These are phyloP conservation scores for Podila epicladia DNA, from an alignment of 192 early-diverging fungal genomes.

Conservation along the genomic window DNA sequence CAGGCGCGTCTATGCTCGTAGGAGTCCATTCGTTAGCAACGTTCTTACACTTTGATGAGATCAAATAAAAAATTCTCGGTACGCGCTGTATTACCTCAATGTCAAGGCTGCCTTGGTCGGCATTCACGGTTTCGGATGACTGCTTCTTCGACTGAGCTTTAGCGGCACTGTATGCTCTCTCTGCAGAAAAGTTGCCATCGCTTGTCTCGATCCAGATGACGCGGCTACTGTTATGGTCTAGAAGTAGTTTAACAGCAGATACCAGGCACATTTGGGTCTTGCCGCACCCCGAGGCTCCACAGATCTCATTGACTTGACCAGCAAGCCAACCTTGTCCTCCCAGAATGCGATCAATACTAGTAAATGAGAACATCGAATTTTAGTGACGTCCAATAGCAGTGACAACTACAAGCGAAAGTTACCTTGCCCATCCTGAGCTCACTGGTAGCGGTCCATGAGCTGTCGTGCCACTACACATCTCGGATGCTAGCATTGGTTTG, in stretches of 20 bases:
- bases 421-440: conserved; percentile 27
- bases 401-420: not conserved
- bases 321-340: conserved; percentile 20
- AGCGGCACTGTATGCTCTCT: conserved; percentile 8
- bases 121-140: not conserved
- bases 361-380: not conserved
- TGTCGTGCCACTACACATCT: not conserved
- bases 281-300: conserved; percentile 13
- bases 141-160: not conserved
- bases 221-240: not conserved
- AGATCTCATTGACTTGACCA: conserved; percentile 40
- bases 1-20: not conserved
- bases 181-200: conserved; percentile 27
- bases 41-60: not conserved
- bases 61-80: not conserved
- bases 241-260: conserved; percentile 9
- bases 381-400: not conserved
- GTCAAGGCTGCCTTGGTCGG: not conserved
- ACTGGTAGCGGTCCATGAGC: not conserved
- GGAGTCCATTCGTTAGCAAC: no score
- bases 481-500: conserved; percentile 10
- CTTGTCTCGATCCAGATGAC: conserved; percentile 41
- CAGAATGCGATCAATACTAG: conserved; percentile 25
- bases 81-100: not conserved
- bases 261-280: conserved; percentile 33